Base-by-base conservation (phyloP, 495 filamentous ascomycete genomes). In the Bathelium albidoporum region DNA sequence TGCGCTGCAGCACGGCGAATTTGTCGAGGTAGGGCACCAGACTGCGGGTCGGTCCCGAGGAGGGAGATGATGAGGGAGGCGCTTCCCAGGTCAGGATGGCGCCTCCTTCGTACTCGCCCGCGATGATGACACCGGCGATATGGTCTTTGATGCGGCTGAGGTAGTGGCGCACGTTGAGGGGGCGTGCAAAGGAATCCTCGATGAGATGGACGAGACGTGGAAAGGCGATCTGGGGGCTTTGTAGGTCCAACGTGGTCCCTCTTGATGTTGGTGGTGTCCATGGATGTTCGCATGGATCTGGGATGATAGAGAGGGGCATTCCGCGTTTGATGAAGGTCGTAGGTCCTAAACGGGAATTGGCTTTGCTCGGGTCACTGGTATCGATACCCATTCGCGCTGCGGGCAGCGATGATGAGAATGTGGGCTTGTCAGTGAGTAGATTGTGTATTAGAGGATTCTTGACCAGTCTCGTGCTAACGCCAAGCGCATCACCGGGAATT, bases 1-100 rank as follows among this genome's bases (percentile, higher is more conserved):
- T 88, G 63, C 86, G 83, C 69, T 88, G 91, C 3, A 95, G 80
- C 1, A 97, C 94, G 2, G 94, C 94, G 71, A 99, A 99, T 75
- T 99, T 99, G 72, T 99, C 94, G 26, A 99, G 77, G 73, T 99
- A 99, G 0, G 93, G 95, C 0, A 99, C 87, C 72, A 90, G 80
- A 2, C 85, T 77, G 10, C 76, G 75, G 22, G 73, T n/a, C n/a
- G n/a, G n/a, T n/a, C n/a, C n/a, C n/a, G 67, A 29, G 9, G 43
- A 10, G 43, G 43, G 3, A 18, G n/a, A 49, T 14, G 43, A 49
- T 7, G 43, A 49, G 20, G 83, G 84, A 0, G 92, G 90, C 32
- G 79, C 76, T 79, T 99, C 94, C 94, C 94, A 99, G 1, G 94
- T 99, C 20, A 97, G 76, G 36, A 99, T 84, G 10, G 94, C 94